Conservation (phyloP, 176 grass and related monocot species). For the Phragmites australis region DNA sequence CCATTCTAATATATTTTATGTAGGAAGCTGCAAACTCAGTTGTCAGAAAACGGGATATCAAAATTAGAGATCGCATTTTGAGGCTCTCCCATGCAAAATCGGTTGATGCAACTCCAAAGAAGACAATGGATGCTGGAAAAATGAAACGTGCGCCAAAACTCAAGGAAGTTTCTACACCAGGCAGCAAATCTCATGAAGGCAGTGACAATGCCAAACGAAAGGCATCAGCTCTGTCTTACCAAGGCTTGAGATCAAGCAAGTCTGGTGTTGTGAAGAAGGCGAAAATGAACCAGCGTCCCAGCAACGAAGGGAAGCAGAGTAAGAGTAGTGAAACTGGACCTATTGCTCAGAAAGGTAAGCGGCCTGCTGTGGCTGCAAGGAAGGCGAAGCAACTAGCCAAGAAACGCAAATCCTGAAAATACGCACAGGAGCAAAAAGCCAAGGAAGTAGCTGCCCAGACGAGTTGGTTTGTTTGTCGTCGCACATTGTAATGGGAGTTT, state of each 20-base stretch:
- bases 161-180: conserved; percentile 29
- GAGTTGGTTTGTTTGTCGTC: not conserved
- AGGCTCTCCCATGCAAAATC: conserved; percentile 74
- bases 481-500: not conserved
- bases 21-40: conserved; percentile 73
- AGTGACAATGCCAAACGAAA: conserved; percentile 46
- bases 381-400: conserved; percentile 71
- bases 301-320: conserved; percentile 45
- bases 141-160: conserved; percentile 25
- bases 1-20: not conserved
- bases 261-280: conserved; percentile 71
- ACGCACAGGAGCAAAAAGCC: conserved; percentile 61
- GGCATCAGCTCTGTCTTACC: conserved; percentile 60
- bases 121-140: conserved; percentile 12
- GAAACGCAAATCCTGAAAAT: conserved; percentile 73
- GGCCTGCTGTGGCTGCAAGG: conserved; percentile 79
- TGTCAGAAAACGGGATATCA: conserved; percentile 51
- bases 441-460: conserved; percentile 50
- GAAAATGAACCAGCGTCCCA: conserved; percentile 29
- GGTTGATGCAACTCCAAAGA: conserved; percentile 41
- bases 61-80: conserved; percentile 67
- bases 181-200: conserved; percentile 29
- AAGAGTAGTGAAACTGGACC: conserved; percentile 25
- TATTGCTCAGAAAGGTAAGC: conserved; percentile 43
- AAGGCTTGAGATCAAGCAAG: conserved; percentile 73